These are phyloP conservation scores for Vitis labrusca DNA, from an alignment of 164 flowering plant species.

Conservation along the genomic window DNA sequence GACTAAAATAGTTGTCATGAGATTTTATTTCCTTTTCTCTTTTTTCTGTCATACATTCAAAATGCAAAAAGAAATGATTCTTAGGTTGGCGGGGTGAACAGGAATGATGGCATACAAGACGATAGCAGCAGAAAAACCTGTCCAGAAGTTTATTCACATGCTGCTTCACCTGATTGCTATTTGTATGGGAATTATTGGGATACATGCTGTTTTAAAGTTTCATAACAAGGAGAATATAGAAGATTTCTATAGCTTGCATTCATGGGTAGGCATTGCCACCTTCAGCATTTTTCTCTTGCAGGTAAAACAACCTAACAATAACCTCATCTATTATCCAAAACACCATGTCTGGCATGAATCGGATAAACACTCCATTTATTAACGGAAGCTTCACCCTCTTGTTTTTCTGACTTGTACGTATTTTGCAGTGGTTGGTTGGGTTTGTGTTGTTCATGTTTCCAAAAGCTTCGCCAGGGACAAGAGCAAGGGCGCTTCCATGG, in stretches of 20 bases:
- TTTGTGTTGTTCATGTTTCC: slow-evolving; percentile 27
- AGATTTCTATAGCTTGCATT: slow-evolving; percentile 65
- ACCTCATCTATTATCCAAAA: not conserved
- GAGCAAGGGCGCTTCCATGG: slow-evolving; percentile 36
- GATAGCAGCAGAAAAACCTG: slow-evolving; percentile 23
- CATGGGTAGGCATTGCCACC: slow-evolving; percentile 82
- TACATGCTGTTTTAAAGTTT: slow-evolving; percentile 71
- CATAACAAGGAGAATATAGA: slow-evolving; percentile 32
- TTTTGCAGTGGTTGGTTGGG: slow-evolving; percentile 55
- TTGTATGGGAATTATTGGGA: slow-evolving; percentile 52
- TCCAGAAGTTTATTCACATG: slow-evolving; percentile 53
- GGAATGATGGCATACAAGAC: slow-evolving; percentile 79
- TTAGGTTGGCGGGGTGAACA: slow-evolving; percentile 18
- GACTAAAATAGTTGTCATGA: too few species aligned
- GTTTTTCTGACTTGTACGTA: not conserved
- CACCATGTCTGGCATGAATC: too few species aligned
- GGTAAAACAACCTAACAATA: slow-evolving; percentile 36
- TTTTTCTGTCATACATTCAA: not conserved
- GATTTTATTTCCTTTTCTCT: not conserved
- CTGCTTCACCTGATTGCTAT: slow-evolving; percentile 44
- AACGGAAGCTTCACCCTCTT: too few species aligned
- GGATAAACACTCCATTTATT: too few species aligned
- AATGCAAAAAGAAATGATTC: not conserved
- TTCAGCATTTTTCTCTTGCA: slow-evolving; percentile 58
- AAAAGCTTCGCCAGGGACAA: slow-evolving; percentile 11